phyloP scores from a whole-genome alignment of 139 green algal genomes.

The Picochlorum sp. region DNA sequence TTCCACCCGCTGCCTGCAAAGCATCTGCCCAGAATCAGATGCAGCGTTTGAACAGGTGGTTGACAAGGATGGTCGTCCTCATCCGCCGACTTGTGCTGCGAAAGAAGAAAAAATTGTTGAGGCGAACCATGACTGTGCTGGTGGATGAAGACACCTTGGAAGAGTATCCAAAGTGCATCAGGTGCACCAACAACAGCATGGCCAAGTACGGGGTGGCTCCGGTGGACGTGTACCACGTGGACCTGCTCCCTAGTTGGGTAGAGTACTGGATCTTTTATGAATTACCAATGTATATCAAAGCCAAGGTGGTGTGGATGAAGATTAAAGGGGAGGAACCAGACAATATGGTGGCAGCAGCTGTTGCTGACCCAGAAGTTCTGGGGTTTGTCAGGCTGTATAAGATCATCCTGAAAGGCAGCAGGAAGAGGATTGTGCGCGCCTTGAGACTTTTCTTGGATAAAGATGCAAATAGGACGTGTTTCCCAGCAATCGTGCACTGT shows the following conservation, averaged over 20 bases:
- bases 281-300: conserved; percentile 16
- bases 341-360: conserved; percentile 24
- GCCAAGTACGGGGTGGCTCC: conserved; percentile 15
- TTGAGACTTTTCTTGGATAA: conserved; percentile 24
- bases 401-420: conserved; percentile 15
- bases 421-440: conserved; percentile 19
- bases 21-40: conserved; percentile 3
- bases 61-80: not conserved
- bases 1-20: conserved; percentile 5
- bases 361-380: conserved; percentile 38
- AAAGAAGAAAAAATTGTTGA: not conserved
- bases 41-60: conserved; percentile 1
- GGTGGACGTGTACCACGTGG: conserved; percentile 24
- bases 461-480: conserved; percentile 7
- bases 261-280: conserved; percentile 17
- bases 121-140: conserved; percentile 1
- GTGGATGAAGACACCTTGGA: not conserved
- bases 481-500: conserved; percentile 36
- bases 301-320: conserved; percentile 12
- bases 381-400: conserved; percentile 39
- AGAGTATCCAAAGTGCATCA: conserved; percentile 11
- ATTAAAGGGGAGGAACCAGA: conserved; percentile 14
- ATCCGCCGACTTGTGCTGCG: not conserved
- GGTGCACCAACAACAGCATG: conserved; percentile 11
- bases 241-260: conserved; percentile 20